Base-by-base conservation (phyloP, 345 rosid genomes). In the Clausena lansium region DNA sequence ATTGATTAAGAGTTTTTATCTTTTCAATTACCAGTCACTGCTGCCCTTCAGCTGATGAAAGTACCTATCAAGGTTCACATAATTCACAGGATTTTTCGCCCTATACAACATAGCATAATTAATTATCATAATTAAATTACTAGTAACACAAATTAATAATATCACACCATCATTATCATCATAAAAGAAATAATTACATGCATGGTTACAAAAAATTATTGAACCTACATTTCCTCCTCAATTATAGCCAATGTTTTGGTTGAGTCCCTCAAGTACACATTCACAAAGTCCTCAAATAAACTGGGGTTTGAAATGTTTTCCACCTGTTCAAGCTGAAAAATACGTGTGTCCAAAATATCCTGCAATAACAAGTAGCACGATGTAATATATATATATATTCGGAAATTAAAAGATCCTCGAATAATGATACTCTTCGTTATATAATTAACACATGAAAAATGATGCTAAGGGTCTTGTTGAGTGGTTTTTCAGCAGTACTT, bases 241-340 rank as follows among this genome's bases (percentile, higher is more conserved):
- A 84, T 27, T 0, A 33, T 25, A 22, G 45, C 66, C 25, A 88
- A 15, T 14, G 45, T 33, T 28, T 32, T 72, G 9, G 57, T n/a
- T 0, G 89, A 66, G 27, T 87, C 85, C 24, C 27, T 39, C 24
- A 75, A 81, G 68, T 69, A 87, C 69, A 74, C 4, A 33, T 35
- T 57, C 2, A 81, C 11, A 32, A 85, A 73, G 52, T 85, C 86
- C 85, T 79, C 81, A 17, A 78, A 81, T 4, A 83, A 85, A 45
- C 62, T 19, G 33, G 88, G 87, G 35, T 61, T 55, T 6, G 59
- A 78, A 9, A 14, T 28, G 0, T 58, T 75, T 72, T 41, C 81
- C 1, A 83, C 80, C 11, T 81, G 30, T 75, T 87, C 90, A 32
- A 85, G 62, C 25, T 81, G 83, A 54, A 77, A 33, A 14, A 77